Conservation (phyloP, 176 grass and related monocot genomes). For the Thalia dealbata region DNA sequence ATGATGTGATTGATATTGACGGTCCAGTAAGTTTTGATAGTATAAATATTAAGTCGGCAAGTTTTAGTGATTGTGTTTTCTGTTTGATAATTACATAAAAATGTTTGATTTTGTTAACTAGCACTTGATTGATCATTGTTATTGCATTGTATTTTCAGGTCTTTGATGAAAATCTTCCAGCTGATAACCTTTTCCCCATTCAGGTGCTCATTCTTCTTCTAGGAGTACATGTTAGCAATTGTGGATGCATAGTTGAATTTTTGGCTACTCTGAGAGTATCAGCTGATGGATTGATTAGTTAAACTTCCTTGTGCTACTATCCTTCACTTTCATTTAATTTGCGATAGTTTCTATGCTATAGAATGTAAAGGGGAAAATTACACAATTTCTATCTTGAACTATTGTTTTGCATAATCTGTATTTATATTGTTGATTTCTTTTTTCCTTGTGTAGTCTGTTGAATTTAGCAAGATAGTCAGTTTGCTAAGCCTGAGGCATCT, state of each 20-base stretch:
- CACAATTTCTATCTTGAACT: not conserved
- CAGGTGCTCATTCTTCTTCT: not conserved
- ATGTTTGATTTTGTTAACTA: no score
- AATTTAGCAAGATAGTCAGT: constrained; percentile 94
- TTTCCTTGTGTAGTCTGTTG: constrained; percentile 51
- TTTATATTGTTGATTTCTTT: not conserved
- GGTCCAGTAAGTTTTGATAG: constrained; percentile 33
- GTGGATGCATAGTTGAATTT: not conserved
- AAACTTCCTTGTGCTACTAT: not conserved
- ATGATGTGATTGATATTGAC: constrained; percentile 56
- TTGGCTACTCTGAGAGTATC: not conserved
- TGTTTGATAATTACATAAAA: no score
- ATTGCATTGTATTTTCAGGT: constrained; percentile 8
- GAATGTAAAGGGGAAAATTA: not conserved
- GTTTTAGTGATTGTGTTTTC: not conserved
- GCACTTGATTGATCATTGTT: not conserved
- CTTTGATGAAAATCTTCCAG: constrained; percentile 9
- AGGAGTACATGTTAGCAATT: not conserved
- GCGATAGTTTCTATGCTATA: no score
- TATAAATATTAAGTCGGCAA: not conserved
- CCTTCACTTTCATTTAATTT: not conserved
- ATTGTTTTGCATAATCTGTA: not conserved
- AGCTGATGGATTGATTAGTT: not conserved
- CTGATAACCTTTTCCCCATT: constrained; percentile 7
- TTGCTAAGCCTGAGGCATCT: constrained; percentile 65